These are phyloP conservation scores for Betula pendula DNA, from an alignment of 306 rosid species.

Conservation along the genomic window DNA sequence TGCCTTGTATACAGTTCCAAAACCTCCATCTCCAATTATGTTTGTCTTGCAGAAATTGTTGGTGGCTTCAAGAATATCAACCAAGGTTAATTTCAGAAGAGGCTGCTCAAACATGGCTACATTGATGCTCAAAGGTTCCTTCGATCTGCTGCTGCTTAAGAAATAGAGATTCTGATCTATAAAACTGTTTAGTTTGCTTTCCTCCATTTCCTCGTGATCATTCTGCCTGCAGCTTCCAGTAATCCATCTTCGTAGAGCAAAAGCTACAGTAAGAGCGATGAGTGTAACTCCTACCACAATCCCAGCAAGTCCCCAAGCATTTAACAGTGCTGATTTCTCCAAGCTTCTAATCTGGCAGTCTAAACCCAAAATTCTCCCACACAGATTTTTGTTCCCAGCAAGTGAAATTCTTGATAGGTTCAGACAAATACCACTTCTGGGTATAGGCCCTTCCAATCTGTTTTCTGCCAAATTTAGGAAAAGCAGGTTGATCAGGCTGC, in stretches of 20 bases:
- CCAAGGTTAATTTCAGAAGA: slow-evolving; percentile 78
- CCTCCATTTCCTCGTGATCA: slow-evolving; percentile 60
- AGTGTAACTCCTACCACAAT: slow-evolving; percentile 50
- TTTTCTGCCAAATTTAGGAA: slow-evolving; percentile 70
- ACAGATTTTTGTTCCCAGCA: slow-evolving; percentile 65
- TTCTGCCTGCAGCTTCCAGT: slow-evolving; percentile 40
- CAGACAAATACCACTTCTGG: slow-evolving; percentile 78
- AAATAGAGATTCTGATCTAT: slow-evolving; percentile 73
- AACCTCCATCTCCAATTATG: slow-evolving; percentile 97
- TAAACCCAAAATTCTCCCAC: slow-evolving; percentile 64
- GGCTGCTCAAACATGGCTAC: slow-evolving; percentile 97
- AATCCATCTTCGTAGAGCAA: slow-evolving; percentile 55
- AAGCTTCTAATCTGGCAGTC: slow-evolving; percentile 52
- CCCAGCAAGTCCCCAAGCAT: slow-evolving; percentile 69
- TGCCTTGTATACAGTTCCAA: slow-evolving; percentile 95
- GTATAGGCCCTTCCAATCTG: slow-evolving; percentile 78
- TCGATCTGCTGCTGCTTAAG: slow-evolving; percentile 88
- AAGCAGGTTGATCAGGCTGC: slow-evolving; percentile 64
- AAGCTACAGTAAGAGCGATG: slow-evolving; percentile 41
- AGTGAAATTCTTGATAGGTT: slow-evolving; percentile 55
- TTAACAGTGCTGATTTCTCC: slow-evolving; percentile 47
- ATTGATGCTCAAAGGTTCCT: slow-evolving; percentile 89
- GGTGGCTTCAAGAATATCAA: slow-evolving; percentile 77
- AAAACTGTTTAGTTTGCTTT: slow-evolving; percentile 62
- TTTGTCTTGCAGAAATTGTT: slow-evolving; percentile 94